These are phyloP conservation scores for Trifolium dubium DNA, from an alignment of 306 rosid genomes.

Conservation along the genomic window DNA sequence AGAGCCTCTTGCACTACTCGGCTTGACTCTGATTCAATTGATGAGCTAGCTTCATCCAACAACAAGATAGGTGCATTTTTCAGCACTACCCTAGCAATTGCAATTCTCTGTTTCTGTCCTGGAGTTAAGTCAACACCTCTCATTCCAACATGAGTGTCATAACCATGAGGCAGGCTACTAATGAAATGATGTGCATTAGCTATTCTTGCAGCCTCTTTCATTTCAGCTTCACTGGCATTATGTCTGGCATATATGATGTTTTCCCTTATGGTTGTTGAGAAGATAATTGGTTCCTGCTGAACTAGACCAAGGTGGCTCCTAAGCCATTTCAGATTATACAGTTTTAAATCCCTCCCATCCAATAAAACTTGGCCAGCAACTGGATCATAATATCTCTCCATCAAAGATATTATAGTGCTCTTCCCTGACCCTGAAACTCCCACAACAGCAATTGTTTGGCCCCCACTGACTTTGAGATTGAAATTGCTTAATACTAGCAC, in stretches of 20 bases:
- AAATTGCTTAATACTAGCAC: slow-evolving; percentile 92
- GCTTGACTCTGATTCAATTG: slow-evolving; percentile 98
- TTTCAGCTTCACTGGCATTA: slow-evolving; percentile 98
- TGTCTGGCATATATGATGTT: slow-evolving; percentile 98
- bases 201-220: slow-evolving; percentile 97
- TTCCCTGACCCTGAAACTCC: slow-evolving; percentile 99
- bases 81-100: slow-evolving; percentile 91
- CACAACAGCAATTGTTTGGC: slow-evolving; percentile 95
- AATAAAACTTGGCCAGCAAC: slow-evolving; percentile 96
- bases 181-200: slow-evolving; percentile 99
- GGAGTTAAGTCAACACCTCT: slow-evolving; percentile 98
- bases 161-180: slow-evolving; percentile 97
- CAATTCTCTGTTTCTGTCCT: slow-evolving; percentile 99
- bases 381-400: slow-evolving; percentile 95
- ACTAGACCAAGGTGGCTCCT: slow-evolving; percentile 97
- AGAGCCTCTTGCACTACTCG: slow-evolving; percentile 99
- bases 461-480: slow-evolving; percentile 91
- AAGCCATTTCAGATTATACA: slow-evolving; percentile 93
- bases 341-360: slow-evolving; percentile 92
- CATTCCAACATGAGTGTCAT: slow-evolving; percentile 99
- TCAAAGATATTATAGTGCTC: slow-evolving; percentile 96
- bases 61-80: slow-evolving; percentile 95
- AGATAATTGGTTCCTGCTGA: slow-evolving; percentile 98
- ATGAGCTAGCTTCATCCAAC: slow-evolving; percentile 97
- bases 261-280: slow-evolving; percentile 96